Evolutionary conservation across 495 filamentous ascomycete genomes (phyloP), one percentile per base, ranked within the genome.

Genomic region (Rhypophila decipiens): DNA sequence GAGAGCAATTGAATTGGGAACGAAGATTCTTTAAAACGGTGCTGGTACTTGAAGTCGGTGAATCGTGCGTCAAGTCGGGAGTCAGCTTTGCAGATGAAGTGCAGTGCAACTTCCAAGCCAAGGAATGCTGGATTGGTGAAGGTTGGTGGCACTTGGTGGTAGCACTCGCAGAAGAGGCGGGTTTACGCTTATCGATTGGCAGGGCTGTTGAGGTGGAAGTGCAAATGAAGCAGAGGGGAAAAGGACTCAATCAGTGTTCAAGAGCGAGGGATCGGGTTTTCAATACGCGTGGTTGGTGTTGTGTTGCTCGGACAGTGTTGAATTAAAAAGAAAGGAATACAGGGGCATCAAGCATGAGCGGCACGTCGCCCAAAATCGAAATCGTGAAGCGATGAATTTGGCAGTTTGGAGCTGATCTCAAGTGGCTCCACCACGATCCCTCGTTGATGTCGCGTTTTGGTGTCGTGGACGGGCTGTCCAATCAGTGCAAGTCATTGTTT

Each of bases 401-500:
- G 35, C 10, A 37, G 35, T 37, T 37, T 37, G 35, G 35, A 37
- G 35, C 35, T 15, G 35, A 37, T 37, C 35, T 15, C n/a, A 15
- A 5, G 9, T 17, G 15, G 34, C 34, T 45, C 42, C 48, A 51
- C 48, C 42, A 38, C 34, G 44, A 33, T 47, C 42, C 35, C 21
- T 29, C 39, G 49, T 40, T 55, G 43, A 38, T 45, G 48, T 51
- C 53, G 53, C 53, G 53, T 52, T 51, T 55, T 45, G 53, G 53
- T 41, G 45, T 52, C 49, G 36, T 23, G 29, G 29, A n/a, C 17
- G 10, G 23, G 10, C 36, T 5, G 34, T 17, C 53, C 53, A 56
- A 56, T 56, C 53, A 56, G n/a, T 7, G 35, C 12, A n/a, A 15
- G 10, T 23, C 21, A 5, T 18, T 45, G 53, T 52, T 56, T 50